These are phyloP conservation scores for Phyllachora maydis DNA, from an alignment of 2,329 filamentous ascomycete species.

Conservation along the genomic window DNA sequence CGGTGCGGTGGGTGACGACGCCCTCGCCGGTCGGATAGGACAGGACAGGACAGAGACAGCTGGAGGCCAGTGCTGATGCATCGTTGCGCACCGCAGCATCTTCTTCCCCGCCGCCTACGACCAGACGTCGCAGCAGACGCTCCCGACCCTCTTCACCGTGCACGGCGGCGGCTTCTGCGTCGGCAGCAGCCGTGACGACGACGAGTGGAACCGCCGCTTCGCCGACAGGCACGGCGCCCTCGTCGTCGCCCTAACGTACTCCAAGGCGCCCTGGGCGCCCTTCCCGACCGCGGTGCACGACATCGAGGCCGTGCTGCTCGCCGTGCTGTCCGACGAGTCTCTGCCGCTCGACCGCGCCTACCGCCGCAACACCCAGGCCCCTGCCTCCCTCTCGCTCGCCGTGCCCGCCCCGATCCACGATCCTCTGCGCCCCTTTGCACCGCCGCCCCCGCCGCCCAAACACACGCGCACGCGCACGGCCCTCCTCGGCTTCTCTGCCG, in stretches of 20 bases:
- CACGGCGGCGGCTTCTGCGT: conserved; percentile 29
- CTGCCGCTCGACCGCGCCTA: conserved; percentile 23
- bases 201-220: conserved; percentile 23
- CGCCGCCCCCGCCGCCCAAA: neutral
- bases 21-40: neutral
- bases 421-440: too few species aligned
- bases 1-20: conserved; percentile 11
- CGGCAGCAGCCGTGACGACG: conserved; percentile 19
- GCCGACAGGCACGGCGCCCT: conserved; percentile 17
- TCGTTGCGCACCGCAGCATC: conserved; percentile 9
- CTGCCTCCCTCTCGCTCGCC: too few species aligned
- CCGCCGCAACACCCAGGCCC: too few species aligned
- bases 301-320: conserved; percentile 19
- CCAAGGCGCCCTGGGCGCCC: conserved; percentile 20
- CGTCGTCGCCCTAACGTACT: conserved; percentile 26
- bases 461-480: conserved; percentile 11
- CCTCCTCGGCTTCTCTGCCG: conserved; percentile 28
- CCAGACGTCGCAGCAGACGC: conserved; percentile 7
- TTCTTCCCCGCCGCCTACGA: conserved; percentile 18
- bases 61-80: neutral
- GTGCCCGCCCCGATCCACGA: too few species aligned
- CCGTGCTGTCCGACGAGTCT: conserved; percentile 18
- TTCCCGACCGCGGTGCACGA: conserved; percentile 25
- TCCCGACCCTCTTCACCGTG: conserved; percentile 24
- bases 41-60: too few species aligned